These are phyloP conservation scores for Cladorrhinum sp. DNA, from an alignment of 2,329 filamentous ascomycete genomes.

Conservation along the genomic window DNA sequence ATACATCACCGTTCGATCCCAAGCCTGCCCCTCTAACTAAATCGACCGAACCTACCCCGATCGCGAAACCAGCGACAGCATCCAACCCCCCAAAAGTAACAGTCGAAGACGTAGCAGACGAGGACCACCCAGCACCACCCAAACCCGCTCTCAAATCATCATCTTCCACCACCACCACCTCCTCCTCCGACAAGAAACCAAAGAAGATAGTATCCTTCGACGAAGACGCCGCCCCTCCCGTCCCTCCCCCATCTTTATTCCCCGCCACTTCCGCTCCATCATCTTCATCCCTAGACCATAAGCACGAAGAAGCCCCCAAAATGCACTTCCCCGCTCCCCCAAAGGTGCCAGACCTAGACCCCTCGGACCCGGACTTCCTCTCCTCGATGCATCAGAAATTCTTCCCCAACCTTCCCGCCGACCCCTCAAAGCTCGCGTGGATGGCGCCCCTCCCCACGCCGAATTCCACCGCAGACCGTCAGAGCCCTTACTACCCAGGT, in stretches of 20 bases:
- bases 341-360: constrained; percentile 70
- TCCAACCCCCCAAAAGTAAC: constrained; percentile 33
- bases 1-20: constrained; percentile 43
- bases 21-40: neutral
- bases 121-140: constrained; percentile 21
- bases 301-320: constrained; percentile 36
- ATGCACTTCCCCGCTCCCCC: constrained; percentile 62
- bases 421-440: constrained; percentile 85
- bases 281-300: constrained; percentile 18
- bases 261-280: constrained; percentile 23
- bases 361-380: constrained; percentile 78
- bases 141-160: constrained; percentile 6
- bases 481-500: constrained; percentile 78
- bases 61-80: constrained; percentile 10
- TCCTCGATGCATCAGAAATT: constrained; percentile 84
- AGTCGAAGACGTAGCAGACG: constrained; percentile 33
- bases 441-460: constrained; percentile 71
- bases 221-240: constrained; percentile 42
- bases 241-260: constrained; percentile 43
- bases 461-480: constrained; percentile 61
- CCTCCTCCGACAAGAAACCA: constrained; percentile 15
- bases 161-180: neutral
- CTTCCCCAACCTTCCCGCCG: constrained; percentile 82
- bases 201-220: constrained; percentile 38
- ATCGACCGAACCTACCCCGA: constrained; percentile 2